Percentiles rank a stretch among this genome's conserved stretches.
Evolutionary conservation across 148 eudicot species (phyloP).

Genomic region (Diospyros kaki): DNA sequence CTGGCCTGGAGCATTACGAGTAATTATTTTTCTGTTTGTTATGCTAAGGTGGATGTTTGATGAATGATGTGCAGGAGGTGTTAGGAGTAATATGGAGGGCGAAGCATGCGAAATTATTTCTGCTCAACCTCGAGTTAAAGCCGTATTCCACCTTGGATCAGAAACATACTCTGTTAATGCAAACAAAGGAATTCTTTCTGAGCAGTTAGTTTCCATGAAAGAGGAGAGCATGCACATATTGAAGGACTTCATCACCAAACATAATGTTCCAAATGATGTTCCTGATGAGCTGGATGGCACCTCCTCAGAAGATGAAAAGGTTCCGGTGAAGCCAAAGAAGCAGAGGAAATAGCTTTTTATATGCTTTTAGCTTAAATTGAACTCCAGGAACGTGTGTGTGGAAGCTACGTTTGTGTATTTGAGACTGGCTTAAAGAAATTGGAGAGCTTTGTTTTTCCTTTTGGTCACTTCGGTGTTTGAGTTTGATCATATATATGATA

Average conservation of each 20-base stretch:
- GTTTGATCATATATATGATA: too few relatives aligned
- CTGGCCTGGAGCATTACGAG: too few relatives aligned
- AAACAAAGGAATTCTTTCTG: slow-evolving; percentile 53
- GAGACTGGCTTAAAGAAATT: too few relatives aligned
- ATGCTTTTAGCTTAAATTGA: background rate
- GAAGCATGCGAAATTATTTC: slow-evolving; percentile 21
- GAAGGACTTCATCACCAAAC: slow-evolving; percentile 75
- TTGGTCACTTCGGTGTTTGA: too few relatives aligned
- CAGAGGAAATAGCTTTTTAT: slow-evolving; percentile 19
- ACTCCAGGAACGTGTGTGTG: background rate
- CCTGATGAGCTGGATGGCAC: slow-evolving; percentile 82
- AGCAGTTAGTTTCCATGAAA: slow-evolving; percentile 63
- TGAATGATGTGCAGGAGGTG: slow-evolving; percentile 14
- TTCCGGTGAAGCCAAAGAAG: slow-evolving; percentile 60
- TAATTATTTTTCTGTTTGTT: background rate
- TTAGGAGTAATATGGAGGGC: slow-evolving; percentile 40
- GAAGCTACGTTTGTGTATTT: background rate
- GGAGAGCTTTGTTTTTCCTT: too few relatives aligned
- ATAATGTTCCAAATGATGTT: slow-evolving; percentile 82
- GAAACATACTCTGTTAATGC: slow-evolving; percentile 46
- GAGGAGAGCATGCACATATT: slow-evolving; percentile 71
- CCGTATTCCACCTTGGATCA: slow-evolving; percentile 60
- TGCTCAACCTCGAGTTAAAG: slow-evolving; percentile 33
- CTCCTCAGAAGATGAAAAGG: slow-evolving; percentile 58
- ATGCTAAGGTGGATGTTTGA: background rate